phyloP scores from a whole-genome alignment of 192 early-diverging fungal genomes.

The Linnemannia exigua region DNA sequence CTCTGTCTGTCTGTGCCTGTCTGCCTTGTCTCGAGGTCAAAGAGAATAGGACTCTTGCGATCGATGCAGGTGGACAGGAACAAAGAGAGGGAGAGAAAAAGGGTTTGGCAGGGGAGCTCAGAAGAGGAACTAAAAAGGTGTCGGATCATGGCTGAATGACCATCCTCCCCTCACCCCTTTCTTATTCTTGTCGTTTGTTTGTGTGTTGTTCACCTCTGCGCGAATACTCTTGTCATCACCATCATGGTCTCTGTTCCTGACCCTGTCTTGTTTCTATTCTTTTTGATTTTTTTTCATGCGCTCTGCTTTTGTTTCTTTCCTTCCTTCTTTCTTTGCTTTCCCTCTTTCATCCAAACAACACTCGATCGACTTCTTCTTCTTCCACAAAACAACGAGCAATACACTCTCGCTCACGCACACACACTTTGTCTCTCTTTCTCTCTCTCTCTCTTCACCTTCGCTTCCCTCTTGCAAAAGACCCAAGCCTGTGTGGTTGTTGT shows the following conservation, averaged over 20 bases:
- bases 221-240: not conserved
- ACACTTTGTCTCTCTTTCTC: not conserved
- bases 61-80: constrained; percentile 5
- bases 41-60: not conserved
- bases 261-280: not conserved
- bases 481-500: not conserved
- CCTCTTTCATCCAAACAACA: not conserved
- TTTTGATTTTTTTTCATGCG: not conserved
- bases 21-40: not conserved
- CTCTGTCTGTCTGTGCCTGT: not conserved
- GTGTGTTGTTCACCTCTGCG: not conserved
- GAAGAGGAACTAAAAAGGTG: not conserved
- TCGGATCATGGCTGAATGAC: constrained; percentile 24
- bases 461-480: not conserved
- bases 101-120: not conserved
- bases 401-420: not conserved
- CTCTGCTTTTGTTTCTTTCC: not conserved
- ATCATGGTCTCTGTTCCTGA: not conserved
- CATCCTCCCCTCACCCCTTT: constrained; percentile 3
- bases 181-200: not conserved
- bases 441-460: not conserved
- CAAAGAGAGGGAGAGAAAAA: not conserved
- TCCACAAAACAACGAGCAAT: not conserved
- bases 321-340: not conserved
- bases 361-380: not conserved